Evolutionary conservation across 805 yeast genomes (phyloP).

Genomic region (Teunomyces lycoperdinae): DNA sequence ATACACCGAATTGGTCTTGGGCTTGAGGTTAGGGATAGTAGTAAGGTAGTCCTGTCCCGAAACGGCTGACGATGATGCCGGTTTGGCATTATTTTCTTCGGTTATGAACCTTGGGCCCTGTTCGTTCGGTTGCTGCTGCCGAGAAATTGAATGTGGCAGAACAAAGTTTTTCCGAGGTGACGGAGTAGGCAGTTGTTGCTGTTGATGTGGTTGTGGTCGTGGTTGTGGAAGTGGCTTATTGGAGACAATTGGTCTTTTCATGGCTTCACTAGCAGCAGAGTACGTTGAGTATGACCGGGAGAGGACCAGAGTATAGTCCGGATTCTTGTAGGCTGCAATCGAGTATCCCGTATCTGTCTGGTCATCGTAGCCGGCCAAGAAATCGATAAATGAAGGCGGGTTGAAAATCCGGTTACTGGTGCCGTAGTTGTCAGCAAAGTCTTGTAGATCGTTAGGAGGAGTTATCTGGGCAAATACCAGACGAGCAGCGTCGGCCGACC

Average conservation of each 20-base stretch:
- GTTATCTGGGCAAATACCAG: constrained; percentile 65
- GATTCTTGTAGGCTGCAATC: constrained; percentile 30
- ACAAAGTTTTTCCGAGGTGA: constrained; percentile 12
- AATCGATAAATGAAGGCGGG: constrained; percentile 66
- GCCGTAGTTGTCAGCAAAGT: constrained; percentile 52
- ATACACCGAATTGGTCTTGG: constrained; percentile 8
- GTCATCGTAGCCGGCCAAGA: constrained; percentile 31
- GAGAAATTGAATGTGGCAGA: constrained; percentile 1
- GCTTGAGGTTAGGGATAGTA: constrained; percentile 2
- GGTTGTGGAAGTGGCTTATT: constrained; percentile 1
- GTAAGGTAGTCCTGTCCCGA: constrained; percentile 1
- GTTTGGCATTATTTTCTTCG: neutral
- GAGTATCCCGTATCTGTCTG: constrained; percentile 12
- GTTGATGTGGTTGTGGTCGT: neutral
- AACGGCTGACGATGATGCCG: neutral
- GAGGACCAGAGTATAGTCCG: constrained; percentile 30
- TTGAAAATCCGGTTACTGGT: constrained; percentile 63
- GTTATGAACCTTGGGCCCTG: neutral
- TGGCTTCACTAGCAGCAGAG: constrained; percentile 16
- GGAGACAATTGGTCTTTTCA: constrained; percentile 5
- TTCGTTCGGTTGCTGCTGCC: neutral
- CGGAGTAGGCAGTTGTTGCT: constrained; percentile 6
- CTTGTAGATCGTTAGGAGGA: constrained; percentile 54
- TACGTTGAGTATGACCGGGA: constrained; percentile 28
- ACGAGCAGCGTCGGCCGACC: constrained; percentile 69